phyloP scores from a whole-genome alignment of 805 yeast species.

The Zygoascus flipseniorum region DNA sequence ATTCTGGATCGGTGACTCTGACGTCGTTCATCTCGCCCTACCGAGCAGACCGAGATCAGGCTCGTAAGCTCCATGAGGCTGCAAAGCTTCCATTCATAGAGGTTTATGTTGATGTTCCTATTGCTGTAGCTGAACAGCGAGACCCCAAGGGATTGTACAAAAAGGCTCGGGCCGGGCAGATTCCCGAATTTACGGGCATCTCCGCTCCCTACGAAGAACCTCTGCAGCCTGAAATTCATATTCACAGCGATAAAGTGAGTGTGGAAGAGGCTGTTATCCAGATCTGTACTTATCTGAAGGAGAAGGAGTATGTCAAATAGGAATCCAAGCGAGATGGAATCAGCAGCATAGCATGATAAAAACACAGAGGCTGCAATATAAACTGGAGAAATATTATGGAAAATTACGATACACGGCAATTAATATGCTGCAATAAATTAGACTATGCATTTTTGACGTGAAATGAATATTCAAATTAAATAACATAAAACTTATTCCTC shows the following conservation, averaged over 20 bases:
- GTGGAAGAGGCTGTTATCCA: constrained; percentile 75
- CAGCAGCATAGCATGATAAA: no score
- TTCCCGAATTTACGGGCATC: constrained; percentile 91
- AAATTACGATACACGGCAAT: no score
- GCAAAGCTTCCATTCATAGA: constrained; percentile 77
- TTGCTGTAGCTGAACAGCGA: constrained; percentile 90
- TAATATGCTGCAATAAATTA: no score
- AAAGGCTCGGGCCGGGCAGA: constrained; percentile 91
- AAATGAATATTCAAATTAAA: no score
- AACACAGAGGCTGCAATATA: no score
- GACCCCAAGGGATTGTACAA: constrained; percentile 96
- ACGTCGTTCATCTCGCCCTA: constrained; percentile 94
- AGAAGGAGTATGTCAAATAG: constrained; percentile 6
- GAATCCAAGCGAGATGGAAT: not conserved
- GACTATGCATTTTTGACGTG: no score
- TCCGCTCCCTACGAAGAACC: constrained; percentile 97
- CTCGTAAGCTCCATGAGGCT: constrained; percentile 74
- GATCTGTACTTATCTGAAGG: constrained; percentile 48
- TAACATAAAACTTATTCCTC: no score
- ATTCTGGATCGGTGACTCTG: constrained; percentile 77
- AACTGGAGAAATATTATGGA: no score
- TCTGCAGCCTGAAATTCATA: constrained; percentile 69
- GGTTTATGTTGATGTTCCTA: constrained; percentile 87
- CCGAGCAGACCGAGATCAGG: constrained; percentile 71
- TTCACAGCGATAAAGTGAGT: constrained; percentile 59